phyloP scores from a whole-genome alignment of 768 basidiomycete species.

The Lactarius sanguifluus region DNA sequence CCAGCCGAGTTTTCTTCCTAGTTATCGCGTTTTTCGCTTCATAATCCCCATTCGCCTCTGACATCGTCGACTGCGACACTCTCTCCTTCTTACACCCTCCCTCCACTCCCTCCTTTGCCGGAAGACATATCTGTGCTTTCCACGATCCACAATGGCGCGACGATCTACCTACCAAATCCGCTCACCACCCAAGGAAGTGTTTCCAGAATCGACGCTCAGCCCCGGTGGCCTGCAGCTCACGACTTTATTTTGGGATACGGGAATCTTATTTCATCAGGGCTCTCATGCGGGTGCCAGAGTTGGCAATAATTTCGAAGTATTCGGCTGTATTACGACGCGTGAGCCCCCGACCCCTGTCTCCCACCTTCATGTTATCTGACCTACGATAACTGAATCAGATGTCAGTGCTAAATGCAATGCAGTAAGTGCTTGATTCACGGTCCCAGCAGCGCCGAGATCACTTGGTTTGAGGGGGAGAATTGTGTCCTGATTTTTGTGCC shows the following conservation, averaged over 20 bases:
- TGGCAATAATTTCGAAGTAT: constrained; percentile 27
- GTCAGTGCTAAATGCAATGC: constrained; percentile 20
- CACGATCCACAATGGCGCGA: constrained; percentile 23
- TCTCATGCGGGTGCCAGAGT: constrained; percentile 27
- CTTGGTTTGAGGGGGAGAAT: neutral
- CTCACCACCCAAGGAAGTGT: constrained; percentile 29
- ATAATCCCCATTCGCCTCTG: constrained; percentile 6
- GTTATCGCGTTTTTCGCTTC: constrained; percentile 13
- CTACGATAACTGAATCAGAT: constrained; percentile 3
- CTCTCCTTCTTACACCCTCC: neutral
- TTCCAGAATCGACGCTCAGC: constrained; percentile 29
- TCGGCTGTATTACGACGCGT: constrained; percentile 27
- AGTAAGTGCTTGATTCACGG: constrained; percentile 12
- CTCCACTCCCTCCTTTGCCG: neutral
- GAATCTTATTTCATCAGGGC: constrained; percentile 26
- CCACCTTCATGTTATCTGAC: neutral
- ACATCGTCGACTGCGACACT: neutral
- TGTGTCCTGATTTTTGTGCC: constrained; percentile 5
- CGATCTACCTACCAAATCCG: constrained; percentile 26
- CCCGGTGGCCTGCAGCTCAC: constrained; percentile 28
- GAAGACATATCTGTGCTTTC: neutral
- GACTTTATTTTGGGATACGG: constrained; percentile 27
- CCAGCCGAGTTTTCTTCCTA: constrained; percentile 9
- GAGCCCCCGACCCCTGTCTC: constrained; percentile 2
- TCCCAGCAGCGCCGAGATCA: neutral